Conservation (phyloP, 352 stramenopile genomes). For the Phytophthora lateralis region DNA sequence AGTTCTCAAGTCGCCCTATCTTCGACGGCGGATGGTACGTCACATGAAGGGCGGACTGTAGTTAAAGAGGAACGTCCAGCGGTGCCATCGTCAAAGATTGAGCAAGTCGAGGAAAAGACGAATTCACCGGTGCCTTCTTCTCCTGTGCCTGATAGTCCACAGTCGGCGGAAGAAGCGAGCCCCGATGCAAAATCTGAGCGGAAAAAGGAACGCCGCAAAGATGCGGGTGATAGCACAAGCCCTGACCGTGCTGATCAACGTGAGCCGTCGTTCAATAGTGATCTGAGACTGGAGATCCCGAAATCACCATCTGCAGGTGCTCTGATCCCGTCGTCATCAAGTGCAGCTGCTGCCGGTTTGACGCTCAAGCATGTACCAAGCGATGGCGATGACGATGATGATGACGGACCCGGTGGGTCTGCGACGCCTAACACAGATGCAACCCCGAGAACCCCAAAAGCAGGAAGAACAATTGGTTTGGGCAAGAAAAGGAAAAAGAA, state of each 20-base stretch:
- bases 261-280: slow-evolving; percentile 9
- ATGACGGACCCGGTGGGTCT: slow-evolving; percentile 40
- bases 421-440: slow-evolving; percentile 29
- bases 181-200: slow-evolving; percentile 8
- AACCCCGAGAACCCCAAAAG: slow-evolving; percentile 23
- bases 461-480: slow-evolving; percentile 7
- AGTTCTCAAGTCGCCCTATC: not conserved
- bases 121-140: slow-evolving; percentile 25
- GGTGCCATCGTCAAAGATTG: not conserved
- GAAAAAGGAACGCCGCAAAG: slow-evolving; percentile 7
- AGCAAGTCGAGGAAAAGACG: not conserved
- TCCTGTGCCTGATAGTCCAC: slow-evolving; percentile 15
- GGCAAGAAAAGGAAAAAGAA: slow-evolving; percentile 73
- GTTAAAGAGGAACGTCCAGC: slow-evolving; percentile 13
- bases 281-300: slow-evolving; percentile 36
- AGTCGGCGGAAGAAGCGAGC: slow-evolving; percentile 29
- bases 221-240: not conserved
- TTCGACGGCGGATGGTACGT: not conserved
- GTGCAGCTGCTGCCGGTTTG: slow-evolving; percentile 1
- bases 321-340: slow-evolving; percentile 22
- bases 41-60: not conserved
- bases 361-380: slow-evolving; percentile 38
- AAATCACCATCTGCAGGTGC: slow-evolving; percentile 28
- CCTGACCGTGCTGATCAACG: slow-evolving; percentile 2
- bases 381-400: slow-evolving; percentile 55